Evolutionary conservation across 495 filamentous ascomycete species (phyloP), one percentile per base, ranked within the genome.

Genomic region (Lepraria neglecta): DNA sequence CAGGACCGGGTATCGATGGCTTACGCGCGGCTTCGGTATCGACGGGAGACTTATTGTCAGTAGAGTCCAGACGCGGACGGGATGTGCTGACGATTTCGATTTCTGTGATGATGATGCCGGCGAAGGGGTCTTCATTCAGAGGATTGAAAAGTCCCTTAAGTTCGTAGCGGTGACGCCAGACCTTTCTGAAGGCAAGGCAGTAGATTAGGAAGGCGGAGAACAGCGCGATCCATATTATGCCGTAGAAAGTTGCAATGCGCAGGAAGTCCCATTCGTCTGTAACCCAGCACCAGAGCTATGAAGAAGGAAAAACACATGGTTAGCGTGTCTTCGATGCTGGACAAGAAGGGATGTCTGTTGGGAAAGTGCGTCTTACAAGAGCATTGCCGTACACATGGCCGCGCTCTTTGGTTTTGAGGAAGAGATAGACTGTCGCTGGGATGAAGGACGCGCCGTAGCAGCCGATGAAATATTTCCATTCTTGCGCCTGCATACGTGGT

Each of bases 281-380:
- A 24, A 95, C 73, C 91, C 91, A 96, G 69, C 91, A 96, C 91
- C 91, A 96, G 28, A 95, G 72, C 54, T 84, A 57, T 24, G 11
- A 6, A 38, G 6, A 38, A 6, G 33, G 5, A 38, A 1, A 38
- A 11, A 38, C 3, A 12, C 1, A 9, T n/a, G 21, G 24, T 72
- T 28, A 70, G 63, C 40, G 4, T 6, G 21, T 5, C n/a, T 12
- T 44, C 33, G n/a, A 15, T 4, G 17, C 12, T 21, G 24, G 11
- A 24, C 14, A 46, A 7, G 1, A 6, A 38, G 33, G 11, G 11
- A 6, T 38, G 0, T 1, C 6, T 38, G 1, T 38, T 6, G 33
- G 4, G 33, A 38, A 38, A 1, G 15, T 21, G 46, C 42, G 64
- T 3, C 72, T 47, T 69, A 84, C 81, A 15, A 82, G 81, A 27